phyloP scores from a whole-genome alignment of 1,284 basidiomycete species.

The Vanrija sp. region DNA sequence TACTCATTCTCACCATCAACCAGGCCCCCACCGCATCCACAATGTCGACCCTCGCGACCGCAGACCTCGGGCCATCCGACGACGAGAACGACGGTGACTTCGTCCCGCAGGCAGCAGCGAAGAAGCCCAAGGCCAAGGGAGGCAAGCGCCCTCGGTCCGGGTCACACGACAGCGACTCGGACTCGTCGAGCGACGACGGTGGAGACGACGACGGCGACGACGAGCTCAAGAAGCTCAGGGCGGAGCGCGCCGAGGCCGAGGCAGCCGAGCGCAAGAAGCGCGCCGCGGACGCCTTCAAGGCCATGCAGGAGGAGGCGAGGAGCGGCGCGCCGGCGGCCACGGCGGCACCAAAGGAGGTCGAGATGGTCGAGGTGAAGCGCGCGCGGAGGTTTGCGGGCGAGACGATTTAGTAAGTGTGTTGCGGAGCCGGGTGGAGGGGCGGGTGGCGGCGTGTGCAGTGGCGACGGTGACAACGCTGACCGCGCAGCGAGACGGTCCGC shows the following conservation, averaged over 20 bases:
- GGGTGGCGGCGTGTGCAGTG: not conserved
- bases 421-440: not conserved
- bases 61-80: conserved; percentile 31
- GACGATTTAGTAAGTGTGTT: conserved; percentile 37
- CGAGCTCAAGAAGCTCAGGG: conserved; percentile 20
- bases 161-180: conserved; percentile 11
- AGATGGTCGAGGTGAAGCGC: conserved; percentile 38
- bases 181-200: conserved; percentile 11
- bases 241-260: conserved; percentile 21
- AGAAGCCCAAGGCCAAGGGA: conserved; percentile 8
- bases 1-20: not conserved
- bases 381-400: conserved; percentile 45
- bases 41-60: conserved; percentile 42
- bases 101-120: conserved; percentile 18
- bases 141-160: conserved; percentile 10
- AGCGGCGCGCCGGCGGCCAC: not conserved
- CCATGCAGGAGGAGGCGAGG: conserved; percentile 10
- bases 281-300: conserved; percentile 12
- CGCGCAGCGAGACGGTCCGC: conserved; percentile 37
- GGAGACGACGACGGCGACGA: conserved; percentile 16
- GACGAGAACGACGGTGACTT: conserved; percentile 37
- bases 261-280: conserved; percentile 8
- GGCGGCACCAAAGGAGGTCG: conserved; percentile 8
- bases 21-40: no score
- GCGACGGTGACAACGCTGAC: conserved; percentile 3